Base-by-base conservation (phyloP, 1,284 basidiomycete species). In the Marasmius fiardii region DNA sequence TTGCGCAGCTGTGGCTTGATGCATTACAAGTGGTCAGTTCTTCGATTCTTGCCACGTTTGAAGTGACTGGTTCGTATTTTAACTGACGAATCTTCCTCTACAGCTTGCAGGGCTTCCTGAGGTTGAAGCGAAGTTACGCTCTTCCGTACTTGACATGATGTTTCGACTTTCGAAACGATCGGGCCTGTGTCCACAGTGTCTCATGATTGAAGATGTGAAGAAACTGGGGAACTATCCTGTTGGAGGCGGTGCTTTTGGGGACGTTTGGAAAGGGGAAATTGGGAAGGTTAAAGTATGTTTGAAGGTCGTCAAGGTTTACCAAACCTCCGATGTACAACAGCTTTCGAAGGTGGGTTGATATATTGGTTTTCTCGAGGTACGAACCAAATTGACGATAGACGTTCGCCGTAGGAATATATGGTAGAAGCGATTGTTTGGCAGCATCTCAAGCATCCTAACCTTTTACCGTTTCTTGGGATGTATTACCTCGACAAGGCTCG, bases 401-500 rank as follows among this genome's bases (percentile, higher is more conserved):
- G n/a, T n/a, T n/a, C 28, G 28, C 28, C 10, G 28, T 4, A 31
- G 44, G 44, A 45, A 16, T 45, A 45, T 16, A 23, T 45, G 26
- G 18, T 26, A 28, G 52, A 54, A 34, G 35, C 35, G 3, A 24
- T 33, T 21, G 26, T 54, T 10, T 54, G 52, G 52, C 21, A 24
- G 14, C 52, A 47, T 8, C 33, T 54, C 21, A 54, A 35, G 10
- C 52, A 54, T 20, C 43, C 41, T 2, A 47, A 47, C 21, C 24
- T 54, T 28, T 41, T 54, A 12, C 52, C 41, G 4, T 54, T 45
- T 23, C 11, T 54, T 2, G 52, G 52, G 14, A 33, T 54, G 18
- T 31, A 47, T 48, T 37, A 45, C n/a, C 26, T 47, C 51, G 52
- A 43, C 52, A 43, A 51, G 48, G 34, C 51, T 53, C 51, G 55